phyloP scores from a whole-genome alignment of 805 yeast species.

The Scheffersomyces lignosus region DNA sequence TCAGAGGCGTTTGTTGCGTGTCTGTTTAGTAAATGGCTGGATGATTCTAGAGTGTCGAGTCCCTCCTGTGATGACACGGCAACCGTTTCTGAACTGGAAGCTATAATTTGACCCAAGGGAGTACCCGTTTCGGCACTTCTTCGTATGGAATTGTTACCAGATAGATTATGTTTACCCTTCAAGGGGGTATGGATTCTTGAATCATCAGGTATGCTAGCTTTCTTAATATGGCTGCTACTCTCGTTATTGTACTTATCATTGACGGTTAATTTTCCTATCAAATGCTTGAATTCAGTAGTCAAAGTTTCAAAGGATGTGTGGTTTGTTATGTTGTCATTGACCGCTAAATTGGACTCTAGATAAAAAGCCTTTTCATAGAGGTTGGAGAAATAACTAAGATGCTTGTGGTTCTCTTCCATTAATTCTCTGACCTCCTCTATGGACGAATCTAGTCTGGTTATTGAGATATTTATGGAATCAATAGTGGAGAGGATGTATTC shows the following conservation, averaged over 20 bases:
- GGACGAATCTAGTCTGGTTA: conserved; percentile 25
- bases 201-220: not conserved
- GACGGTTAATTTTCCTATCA: conserved; percentile 18
- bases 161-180: not conserved
- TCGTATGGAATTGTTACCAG: not conserved
- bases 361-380: conserved; percentile 32
- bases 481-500: conserved; percentile 21
- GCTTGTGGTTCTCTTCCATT: conserved; percentile 21
- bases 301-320: conserved; percentile 30
- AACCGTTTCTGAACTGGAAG: not conserved
- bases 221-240: not conserved
- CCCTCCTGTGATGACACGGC: not conserved
- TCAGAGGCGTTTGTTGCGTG: not conserved
- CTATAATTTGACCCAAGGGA: no score
- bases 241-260: conserved; percentile 8
- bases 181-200: not conserved
- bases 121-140: no score
- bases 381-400: conserved; percentile 25
- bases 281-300: conserved; percentile 25
- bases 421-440: conserved; percentile 28
- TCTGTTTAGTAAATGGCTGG: no score
- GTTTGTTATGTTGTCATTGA: conserved; percentile 34
- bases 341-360: conserved; percentile 32
- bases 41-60: not conserved
- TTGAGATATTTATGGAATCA: conserved; percentile 15